Conservation (phyloP, 495 filamentous ascomycete genomes). For the Entonaema liquescens region DNA sequence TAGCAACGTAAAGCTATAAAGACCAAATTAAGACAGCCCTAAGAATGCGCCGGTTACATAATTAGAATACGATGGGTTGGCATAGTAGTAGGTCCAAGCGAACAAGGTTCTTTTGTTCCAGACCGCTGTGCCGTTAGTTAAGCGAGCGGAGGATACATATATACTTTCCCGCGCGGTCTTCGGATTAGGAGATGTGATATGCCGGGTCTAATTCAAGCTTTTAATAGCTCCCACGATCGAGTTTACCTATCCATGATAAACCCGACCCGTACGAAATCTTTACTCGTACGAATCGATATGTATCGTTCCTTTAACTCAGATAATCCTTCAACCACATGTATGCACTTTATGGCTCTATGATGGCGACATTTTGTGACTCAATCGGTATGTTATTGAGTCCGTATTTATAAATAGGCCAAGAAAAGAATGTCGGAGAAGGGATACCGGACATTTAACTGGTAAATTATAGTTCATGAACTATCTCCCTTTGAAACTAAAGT, state of each 20-base stretch:
- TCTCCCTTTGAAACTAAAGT: neutral
- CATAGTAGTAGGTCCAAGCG: neutral
- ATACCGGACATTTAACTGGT: neutral
- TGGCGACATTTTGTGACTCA: neutral
- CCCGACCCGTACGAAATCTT: neutral
- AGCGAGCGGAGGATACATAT: neutral
- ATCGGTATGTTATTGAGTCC: neutral
- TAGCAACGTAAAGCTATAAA: neutral
- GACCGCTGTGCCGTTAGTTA: neutral
- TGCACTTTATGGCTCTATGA: neutral
- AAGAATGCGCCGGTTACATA: slow-evolving; percentile 1
- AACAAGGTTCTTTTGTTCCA: neutral
- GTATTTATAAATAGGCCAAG: neutral
- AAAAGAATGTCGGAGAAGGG: neutral
- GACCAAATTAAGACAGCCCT: neutral
- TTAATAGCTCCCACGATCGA: neutral
- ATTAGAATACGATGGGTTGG: slow-evolving; percentile 16
- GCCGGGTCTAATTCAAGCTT: neutral
- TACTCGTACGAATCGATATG: neutral
- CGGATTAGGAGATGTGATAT: neutral
- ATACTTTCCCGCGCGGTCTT: neutral
- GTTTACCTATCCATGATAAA: neutral
- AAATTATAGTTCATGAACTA: neutral
- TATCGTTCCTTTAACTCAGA: neutral
- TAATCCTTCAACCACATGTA: neutral